Evolutionary conservation across 768 basidiomycete species (phyloP), one percentile per base, ranked within the genome.

Genomic region (Infundibulicybe gibba): DNA sequence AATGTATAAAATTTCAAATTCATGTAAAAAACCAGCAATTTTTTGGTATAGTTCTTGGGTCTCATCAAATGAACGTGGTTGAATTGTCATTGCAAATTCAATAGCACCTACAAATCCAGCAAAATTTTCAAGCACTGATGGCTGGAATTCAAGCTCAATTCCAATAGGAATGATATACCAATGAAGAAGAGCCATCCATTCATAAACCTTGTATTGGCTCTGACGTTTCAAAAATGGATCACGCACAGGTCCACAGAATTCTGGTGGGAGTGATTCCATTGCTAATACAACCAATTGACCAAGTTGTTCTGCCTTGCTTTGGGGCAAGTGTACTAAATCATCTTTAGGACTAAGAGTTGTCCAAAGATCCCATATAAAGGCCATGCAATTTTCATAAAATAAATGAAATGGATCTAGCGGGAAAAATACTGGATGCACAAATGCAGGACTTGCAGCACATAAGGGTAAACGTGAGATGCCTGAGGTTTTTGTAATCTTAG

Each of bases 111-210:
- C 33, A 34, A 10, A 34, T 10, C 15, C 45, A 39, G 52, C 42
- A 21, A n/a, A n/a, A n/a, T n/a, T n/a, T n/a, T n/a, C n/a, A n/a
- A n/a, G n/a, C n/a, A n/a, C n/a, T n/a, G n/a, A 48, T 11, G 38
- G 20, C 25, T 50, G 21, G 19, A 53, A 43, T 38, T 43, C 49
- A 34, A 55, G 40, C 38, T 55, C 53, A 19, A 47, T 43, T 3
- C 48, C 34, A 40, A 55, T 50, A 3, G 53, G 54, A 9, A 56
- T 15, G 17, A 50, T 48, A 37, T 50, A 49, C 54, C 54, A 56
- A 34, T 56, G 53, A 2, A 48, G 6, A 3, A 56, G 31, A 20
- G 49, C 54, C 50, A 50, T 56, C 54, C 49, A 54, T 51, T 54
- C 54, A n/a, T n/a, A n/a, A n/a, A n/a, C n/a, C n/a, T n/a, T n/a